phyloP scores from a whole-genome alignment of 495 filamentous ascomycete genomes.

The Aspergillus nanangensis region DNA sequence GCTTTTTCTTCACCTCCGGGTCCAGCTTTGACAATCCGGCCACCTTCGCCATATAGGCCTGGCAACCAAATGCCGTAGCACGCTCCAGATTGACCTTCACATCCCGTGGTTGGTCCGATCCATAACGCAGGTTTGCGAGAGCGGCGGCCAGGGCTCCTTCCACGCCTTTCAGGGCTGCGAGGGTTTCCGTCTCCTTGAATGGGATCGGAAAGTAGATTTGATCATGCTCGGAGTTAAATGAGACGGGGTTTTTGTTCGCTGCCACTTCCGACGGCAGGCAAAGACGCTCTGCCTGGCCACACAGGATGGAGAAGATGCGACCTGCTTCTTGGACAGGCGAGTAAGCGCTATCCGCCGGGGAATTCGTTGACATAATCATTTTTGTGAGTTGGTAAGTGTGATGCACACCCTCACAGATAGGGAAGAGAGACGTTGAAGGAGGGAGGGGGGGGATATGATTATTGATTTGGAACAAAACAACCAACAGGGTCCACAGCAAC shows the following conservation, averaged over 20 bases:
- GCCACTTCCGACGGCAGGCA: conserved; percentile 31
- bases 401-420: not conserved
- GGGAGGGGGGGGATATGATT: not conserved
- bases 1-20: conserved; percentile 51
- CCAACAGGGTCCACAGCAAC: too few relatives aligned
- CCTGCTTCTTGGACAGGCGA: conserved; percentile 39
- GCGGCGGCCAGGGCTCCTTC: conserved; percentile 64
- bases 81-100: conserved; percentile 60
- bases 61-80: conserved; percentile 63
- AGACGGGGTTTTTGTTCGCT: conserved; percentile 32
- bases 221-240: conserved; percentile 37
- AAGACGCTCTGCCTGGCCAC: conserved; percentile 34
- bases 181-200: conserved; percentile 65
- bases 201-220: conserved; percentile 57
- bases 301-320: conserved; percentile 39
- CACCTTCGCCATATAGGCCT: conserved; percentile 67
- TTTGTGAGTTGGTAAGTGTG: not conserved
- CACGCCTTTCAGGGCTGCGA: conserved; percentile 63
- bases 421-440: not conserved
- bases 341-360: conserved; percentile 14
- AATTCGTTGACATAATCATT: conserved; percentile 1
- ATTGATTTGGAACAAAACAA: too few relatives aligned
- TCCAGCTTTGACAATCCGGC: conserved; percentile 64
- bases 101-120: conserved; percentile 27
- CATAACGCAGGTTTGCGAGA: conserved; percentile 55